A percentile compares a stretch with the other conserved stretches of the same genome.
phyloP scores from a whole-genome alignment of 345 rosid species.

The Arabidopsis arenosa region DNA sequence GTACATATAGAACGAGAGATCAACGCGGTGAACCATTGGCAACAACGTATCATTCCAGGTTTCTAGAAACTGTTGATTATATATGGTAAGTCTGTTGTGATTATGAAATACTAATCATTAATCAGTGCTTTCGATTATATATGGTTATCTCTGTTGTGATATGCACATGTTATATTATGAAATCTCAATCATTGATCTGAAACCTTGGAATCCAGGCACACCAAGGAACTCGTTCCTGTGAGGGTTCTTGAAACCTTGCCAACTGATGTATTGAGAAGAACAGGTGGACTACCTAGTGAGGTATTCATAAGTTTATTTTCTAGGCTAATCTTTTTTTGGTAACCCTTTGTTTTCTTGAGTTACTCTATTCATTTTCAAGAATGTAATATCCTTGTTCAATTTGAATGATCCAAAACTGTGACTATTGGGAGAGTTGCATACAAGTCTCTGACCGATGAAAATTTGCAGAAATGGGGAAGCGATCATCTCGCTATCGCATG shows the following conservation, averaged over 20 bases:
- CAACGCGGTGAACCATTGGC: slow-evolving; percentile 82
- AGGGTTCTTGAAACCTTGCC: slow-evolving; percentile 94
- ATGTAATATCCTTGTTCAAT: not conserved
- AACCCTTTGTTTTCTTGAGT: slow-evolving; percentile 4
- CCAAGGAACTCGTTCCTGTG: slow-evolving; percentile 72
- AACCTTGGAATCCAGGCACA: slow-evolving; percentile 81
- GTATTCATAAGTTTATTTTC: slow-evolving; percentile 43
- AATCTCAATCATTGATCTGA: slow-evolving; percentile 27
- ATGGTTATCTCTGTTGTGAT: slow-evolving; percentile 41
- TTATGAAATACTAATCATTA: slow-evolving; percentile 11
- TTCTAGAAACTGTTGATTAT: slow-evolving; percentile 93
- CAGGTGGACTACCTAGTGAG: slow-evolving; percentile 80
- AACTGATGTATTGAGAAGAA: slow-evolving; percentile 60
- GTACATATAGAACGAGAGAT: slow-evolving; percentile 64
- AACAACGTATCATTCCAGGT: slow-evolving; percentile 85
- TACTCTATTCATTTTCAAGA: not conserved
- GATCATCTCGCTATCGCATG: slow-evolving; percentile 97
- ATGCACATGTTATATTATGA: not conserved
- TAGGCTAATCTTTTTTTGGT: not conserved
- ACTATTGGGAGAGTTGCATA: not conserved
- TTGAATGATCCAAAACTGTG: slow-evolving; percentile 5
- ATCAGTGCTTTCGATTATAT: not conserved
- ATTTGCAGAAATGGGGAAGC: slow-evolving; percentile 83
- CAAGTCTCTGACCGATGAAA: slow-evolving; percentile 19
- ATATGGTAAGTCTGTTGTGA: slow-evolving; percentile 65